Base-by-base conservation (phyloP, 306 rosid genomes). In the Cicer yamashitae region DNA sequence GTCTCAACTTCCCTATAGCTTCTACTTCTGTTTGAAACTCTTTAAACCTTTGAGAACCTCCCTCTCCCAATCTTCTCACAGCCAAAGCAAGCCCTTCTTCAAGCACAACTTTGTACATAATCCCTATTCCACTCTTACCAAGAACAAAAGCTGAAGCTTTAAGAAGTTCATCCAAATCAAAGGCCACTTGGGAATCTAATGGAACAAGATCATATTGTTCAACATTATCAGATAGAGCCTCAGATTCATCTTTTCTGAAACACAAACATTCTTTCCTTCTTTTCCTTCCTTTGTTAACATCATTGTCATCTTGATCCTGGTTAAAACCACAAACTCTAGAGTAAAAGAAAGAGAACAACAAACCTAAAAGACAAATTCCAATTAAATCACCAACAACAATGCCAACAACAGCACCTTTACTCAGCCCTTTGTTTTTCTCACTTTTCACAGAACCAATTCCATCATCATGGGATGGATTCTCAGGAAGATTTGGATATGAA, bases 11-110 rank as follows among this genome's bases (percentile, higher is more conserved):
- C 67, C 99, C 99, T 74, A 94, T 89, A 75, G 99, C 99, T 83
- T 94, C 98, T 2, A 94, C 97, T 88, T 94, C 99, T 1, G 99
- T 90, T 81, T 94, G 99, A 73, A 94, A 94, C 75, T 94, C 99
- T 79, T 92, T 94, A 67, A 87, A 89, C 82, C 99, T 92, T 84
- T 94, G 99, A 77, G 97, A 94, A 59, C 99, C 99, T 22, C 99
- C 99, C 87, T 94, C 99, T 2, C 99, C 99, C 74, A 94, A 82
- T 81, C 99, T 86, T 68, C 99, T 86, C 81, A 94, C 99, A 20
- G 99, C 99, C 76, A 94, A 80, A 56, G 83, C 91, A 22, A 86
- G 82, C 22, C 99, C 99, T 50, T 90, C 97, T 82, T 94, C 99
- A 47, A 92, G 99, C 77, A 94, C 99, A 74, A 94, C 99, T 78